A percentile compares a stretch with the other conserved stretches of the same genome.
Evolutionary conservation across 208 protist species (phyloP).

Genomic region (Leishmania mexicana): DNA sequence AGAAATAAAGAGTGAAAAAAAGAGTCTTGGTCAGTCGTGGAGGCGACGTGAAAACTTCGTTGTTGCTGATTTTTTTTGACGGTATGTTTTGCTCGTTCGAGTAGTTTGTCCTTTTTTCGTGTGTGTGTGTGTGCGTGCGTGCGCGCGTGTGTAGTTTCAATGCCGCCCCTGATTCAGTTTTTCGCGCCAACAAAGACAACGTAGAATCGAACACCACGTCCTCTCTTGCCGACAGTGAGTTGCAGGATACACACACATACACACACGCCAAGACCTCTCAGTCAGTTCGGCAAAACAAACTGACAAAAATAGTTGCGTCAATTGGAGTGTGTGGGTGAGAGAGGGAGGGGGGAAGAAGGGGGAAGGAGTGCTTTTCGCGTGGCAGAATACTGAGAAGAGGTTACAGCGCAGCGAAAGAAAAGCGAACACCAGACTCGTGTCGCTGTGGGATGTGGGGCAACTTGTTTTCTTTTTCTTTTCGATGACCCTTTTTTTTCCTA

Average conservation of each 20-base stretch:
- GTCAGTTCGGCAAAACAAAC: background rate
- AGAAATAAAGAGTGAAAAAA: slow-evolving; percentile 19
- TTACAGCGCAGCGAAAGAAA: background rate
- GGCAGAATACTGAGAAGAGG: background rate
- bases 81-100: background rate
- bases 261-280: background rate
- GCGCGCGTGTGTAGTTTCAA: too few relatives aligned
- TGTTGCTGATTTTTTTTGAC: background rate
- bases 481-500: background rate
- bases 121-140: background rate
- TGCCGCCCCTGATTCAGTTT: background rate
- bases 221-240: background rate
- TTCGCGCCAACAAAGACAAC: background rate
- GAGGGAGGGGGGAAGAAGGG: too few relatives aligned
- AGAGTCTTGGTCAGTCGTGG: background rate
- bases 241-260: background rate
- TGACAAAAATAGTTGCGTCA: background rate
- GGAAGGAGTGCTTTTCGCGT: background rate
- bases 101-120: background rate
- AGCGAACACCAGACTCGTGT: background rate
- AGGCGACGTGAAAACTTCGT: background rate
- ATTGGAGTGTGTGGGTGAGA: too few relatives aligned
- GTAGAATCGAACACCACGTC: background rate
- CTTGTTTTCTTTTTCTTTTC: background rate
- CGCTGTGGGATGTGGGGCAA: background rate